A percentile compares a stretch with the other conserved stretches of the same genome.
phyloP scores from a whole-genome alignment of 352 stramenopile species.

The Aphanomyces invadans region DNA sequence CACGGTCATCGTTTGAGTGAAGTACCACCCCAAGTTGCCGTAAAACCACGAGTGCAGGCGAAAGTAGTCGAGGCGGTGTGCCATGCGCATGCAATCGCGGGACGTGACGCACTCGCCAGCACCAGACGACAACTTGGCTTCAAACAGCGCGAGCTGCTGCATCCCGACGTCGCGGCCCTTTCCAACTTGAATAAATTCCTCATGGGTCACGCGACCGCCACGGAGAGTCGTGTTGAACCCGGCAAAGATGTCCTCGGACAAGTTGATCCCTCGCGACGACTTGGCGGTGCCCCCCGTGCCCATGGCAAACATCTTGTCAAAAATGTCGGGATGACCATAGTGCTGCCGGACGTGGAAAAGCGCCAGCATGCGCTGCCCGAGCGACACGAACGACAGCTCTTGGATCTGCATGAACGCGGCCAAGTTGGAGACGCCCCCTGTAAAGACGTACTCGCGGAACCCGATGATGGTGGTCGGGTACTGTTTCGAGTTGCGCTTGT shows the following conservation, averaged over 20 bases:
- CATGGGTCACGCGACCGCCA: slow-evolving; percentile 66
- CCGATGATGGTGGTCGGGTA: slow-evolving; percentile 63
- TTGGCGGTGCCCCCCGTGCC: slow-evolving; percentile 79
- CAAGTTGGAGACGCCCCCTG: slow-evolving; percentile 69
- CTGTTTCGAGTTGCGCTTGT: slow-evolving; percentile 38
- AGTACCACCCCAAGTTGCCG: slow-evolving; percentile 97
- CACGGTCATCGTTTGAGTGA: slow-evolving; percentile 96
- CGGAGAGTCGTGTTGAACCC: slow-evolving; percentile 77
- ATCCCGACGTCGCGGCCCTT: slow-evolving; percentile 83
- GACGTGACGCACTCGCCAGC: slow-evolving; percentile 96
- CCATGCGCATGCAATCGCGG: slow-evolving; percentile 93
- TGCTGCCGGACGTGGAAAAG: slow-evolving; percentile 75
- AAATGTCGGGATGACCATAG: slow-evolving; percentile 84
- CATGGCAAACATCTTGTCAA: slow-evolving; percentile 85
- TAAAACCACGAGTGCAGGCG: slow-evolving; percentile 97
- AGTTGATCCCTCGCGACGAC: slow-evolving; percentile 81
- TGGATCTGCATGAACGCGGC: slow-evolving; percentile 85
- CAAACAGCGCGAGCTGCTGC: slow-evolving; percentile 89
- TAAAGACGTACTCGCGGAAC: slow-evolving; percentile 88
- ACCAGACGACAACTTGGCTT: slow-evolving; percentile 95
- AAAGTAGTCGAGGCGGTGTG: slow-evolving; percentile 94
- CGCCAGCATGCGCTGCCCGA: slow-evolving; percentile 76
- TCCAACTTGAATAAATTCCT: slow-evolving; percentile 85
- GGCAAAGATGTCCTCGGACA: slow-evolving; percentile 86
- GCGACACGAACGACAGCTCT: slow-evolving; percentile 81